These are phyloP conservation scores for Phytophthora multivora DNA, from an alignment of 352 stramenopile species.

Conservation along the genomic window DNA sequence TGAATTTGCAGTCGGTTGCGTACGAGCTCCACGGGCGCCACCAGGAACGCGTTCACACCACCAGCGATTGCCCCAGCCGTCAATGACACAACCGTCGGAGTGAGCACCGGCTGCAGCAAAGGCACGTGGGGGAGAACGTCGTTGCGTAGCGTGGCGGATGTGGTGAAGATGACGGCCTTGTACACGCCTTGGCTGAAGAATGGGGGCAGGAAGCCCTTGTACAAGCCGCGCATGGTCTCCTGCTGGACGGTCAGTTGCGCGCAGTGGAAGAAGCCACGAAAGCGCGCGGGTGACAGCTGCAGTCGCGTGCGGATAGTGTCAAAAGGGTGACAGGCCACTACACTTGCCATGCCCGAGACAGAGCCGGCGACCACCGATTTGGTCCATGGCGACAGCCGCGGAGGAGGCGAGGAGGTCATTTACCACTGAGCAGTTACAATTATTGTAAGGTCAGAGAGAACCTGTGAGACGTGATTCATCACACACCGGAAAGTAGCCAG, in stretches of 20 bases:
- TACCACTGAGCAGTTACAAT: neutral
- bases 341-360: conserved; percentile 82
- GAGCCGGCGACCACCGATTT: conserved; percentile 81
- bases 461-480: conserved; percentile 16
- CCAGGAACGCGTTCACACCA: conserved; percentile 75
- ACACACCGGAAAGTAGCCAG: conserved; percentile 15
- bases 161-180: conserved; percentile 91
- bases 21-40: conserved; percentile 80
- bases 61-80: conserved; percentile 57
- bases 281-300: conserved; percentile 71
- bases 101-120: conserved; percentile 46
- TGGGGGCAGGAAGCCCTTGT: conserved; percentile 86
- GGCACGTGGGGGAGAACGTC: conserved; percentile 49
- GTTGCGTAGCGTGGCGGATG: conserved; percentile 57
- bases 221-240: conserved; percentile 72
- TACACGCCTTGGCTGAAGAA: conserved; percentile 90
- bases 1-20: conserved; percentile 84
- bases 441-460: neutral
- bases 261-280: conserved; percentile 69
- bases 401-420: conserved; percentile 28
- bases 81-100: conserved; percentile 48
- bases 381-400: conserved; percentile 53
- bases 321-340: conserved; percentile 82
- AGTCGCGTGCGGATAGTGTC: conserved; percentile 88
- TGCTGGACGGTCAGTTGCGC: conserved; percentile 58